A percentile compares a stretch with the other conserved stretches of the same genome.
Evolutionary conservation across 2,329 filamentous ascomycete genomes (phyloP).

Genomic region (Sphaerulina populicola): DNA sequence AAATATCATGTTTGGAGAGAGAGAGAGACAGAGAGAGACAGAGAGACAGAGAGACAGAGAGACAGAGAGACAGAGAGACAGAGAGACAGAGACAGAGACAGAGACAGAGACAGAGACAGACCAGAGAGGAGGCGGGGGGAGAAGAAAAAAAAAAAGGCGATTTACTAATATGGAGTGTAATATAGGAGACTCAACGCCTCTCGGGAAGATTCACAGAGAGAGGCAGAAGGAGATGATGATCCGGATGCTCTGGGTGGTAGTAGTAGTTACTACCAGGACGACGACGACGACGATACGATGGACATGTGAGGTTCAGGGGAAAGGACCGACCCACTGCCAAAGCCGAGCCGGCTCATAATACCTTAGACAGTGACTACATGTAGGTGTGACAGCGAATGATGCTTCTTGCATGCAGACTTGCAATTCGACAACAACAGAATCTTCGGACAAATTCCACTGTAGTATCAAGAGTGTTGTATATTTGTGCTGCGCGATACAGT

Average conservation of each 20-base stretch:
- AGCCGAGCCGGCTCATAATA: background rate
- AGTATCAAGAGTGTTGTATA: background rate
- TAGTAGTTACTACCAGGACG: conserved; percentile 41
- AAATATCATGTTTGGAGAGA: too few species aligned
- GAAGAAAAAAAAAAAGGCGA: too few species aligned
- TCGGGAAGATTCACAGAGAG: conserved; percentile 65
- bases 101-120: background rate
- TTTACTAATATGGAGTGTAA: too few species aligned
- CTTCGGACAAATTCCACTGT: too few species aligned
- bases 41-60: background rate
- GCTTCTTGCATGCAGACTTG: too few species aligned
- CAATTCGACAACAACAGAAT: too few species aligned
- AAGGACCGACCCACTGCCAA: background rate
- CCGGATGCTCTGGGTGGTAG: conserved; percentile 44
- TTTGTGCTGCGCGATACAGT: background rate
- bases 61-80: background rate
- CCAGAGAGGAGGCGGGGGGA: too few species aligned
- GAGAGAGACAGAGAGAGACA: background rate
- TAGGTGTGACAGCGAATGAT: background rate
- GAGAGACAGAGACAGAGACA: background rate
- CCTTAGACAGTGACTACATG: background rate
- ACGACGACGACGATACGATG: conserved; percentile 55
- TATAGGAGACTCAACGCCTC: conserved; percentile 68
- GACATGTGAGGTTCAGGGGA: conserved; percentile 32
- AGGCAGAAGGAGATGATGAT: conserved; percentile 65